Conservation (phyloP, 208 protist species). For the Acanthamoeba triangularis region DNA sequence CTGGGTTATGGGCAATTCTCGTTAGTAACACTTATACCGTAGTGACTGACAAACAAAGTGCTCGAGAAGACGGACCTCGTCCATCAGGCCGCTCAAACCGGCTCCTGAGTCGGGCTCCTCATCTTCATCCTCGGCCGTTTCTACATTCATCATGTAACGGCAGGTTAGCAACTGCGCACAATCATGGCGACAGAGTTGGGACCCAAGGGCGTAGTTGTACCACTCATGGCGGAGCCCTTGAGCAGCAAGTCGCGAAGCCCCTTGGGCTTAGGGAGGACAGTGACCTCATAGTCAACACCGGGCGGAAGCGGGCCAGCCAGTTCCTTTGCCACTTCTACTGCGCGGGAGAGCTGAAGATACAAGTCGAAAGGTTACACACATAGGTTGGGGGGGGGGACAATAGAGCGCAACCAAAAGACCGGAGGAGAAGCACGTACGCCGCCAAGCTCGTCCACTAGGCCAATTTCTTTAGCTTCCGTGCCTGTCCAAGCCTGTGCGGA, state of each 20-base stretch:
- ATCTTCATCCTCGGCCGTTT: slow-evolving; percentile 54
- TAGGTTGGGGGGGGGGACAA: not conserved
- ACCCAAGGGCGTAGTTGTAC: not conserved
- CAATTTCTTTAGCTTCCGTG: slow-evolving; percentile 4
- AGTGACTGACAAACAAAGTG: not conserved
- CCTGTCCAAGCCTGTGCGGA: slow-evolving; percentile 36
- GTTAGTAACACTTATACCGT: no score
- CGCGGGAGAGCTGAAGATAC: not conserved
- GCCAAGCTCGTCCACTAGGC: slow-evolving; percentile 71
- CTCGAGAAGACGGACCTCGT: not conserved
- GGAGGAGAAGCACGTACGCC: slow-evolving; percentile 26
- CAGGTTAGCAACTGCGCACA: not conserved
- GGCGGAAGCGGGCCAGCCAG: slow-evolving; percentile 21
- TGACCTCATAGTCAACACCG: slow-evolving; percentile 32
- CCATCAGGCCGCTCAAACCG: not conserved
- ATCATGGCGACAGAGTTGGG: not conserved
- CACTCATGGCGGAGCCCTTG: not conserved
- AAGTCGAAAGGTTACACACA: not conserved
- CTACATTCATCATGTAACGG: not conserved
- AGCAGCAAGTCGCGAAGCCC: not conserved
- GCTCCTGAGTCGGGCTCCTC: not conserved
- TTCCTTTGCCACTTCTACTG: slow-evolving; percentile 45
- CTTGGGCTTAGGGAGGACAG: slow-evolving; percentile 4
- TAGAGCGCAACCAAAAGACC: not conserved
- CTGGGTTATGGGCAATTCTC: not conserved